Evolutionary conservation across 441 rosid species (phyloP), one percentile per base, ranked within the genome.

Genomic region (Macaranga tanarius): DNA sequence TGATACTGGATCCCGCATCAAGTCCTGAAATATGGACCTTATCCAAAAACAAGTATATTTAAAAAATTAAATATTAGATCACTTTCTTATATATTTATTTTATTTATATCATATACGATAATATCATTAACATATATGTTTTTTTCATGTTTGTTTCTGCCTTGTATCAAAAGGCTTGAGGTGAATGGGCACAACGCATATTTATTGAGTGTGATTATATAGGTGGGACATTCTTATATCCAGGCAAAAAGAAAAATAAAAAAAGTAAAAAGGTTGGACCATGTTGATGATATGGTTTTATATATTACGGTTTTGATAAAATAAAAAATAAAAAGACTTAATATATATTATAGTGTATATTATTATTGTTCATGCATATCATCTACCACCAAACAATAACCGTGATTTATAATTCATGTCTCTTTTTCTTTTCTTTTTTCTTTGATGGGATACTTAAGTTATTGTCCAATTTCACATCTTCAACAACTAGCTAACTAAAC

Each of bases 121-220:
- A 48, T 8, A 5, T 60, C 42, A 60, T n/a, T 31, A 16, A 31
- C 38, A 31, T 31, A 31, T 65, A 34, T 20, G 28, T 40, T 54
- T 16, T 16, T 22, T 22, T 13, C 61, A 57, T 57, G 31, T 22
- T 26, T 59, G 52, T 13, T 44, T 11, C 22, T 23, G 38, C 15
- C 54, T 69, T 23, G 28, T 5, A 34, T 52, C 71, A 55, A 52
- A 67, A 42, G 16, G 63, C n/a, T 69, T 22, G 34, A 23, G 42
- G 51, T 55, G 47, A 48, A 31, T 50, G 26, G 59, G 10, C 62
- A n/a, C n/a, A 17, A 10, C 31, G 25, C 19, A 6, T n/a, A 20
- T 23, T 19, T 22, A 31, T 48, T 67, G 60, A 28, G 51, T 63
- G 52, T 42, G 11, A 42, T 11, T 48, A 12, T 48, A 48, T 15